Percentiles rank a stretch among this genome's conserved stretches.
These are phyloP conservation scores for Aphanomyces stellatus DNA, from an alignment of 352 stramenopile species.

Conservation along the genomic window DNA sequence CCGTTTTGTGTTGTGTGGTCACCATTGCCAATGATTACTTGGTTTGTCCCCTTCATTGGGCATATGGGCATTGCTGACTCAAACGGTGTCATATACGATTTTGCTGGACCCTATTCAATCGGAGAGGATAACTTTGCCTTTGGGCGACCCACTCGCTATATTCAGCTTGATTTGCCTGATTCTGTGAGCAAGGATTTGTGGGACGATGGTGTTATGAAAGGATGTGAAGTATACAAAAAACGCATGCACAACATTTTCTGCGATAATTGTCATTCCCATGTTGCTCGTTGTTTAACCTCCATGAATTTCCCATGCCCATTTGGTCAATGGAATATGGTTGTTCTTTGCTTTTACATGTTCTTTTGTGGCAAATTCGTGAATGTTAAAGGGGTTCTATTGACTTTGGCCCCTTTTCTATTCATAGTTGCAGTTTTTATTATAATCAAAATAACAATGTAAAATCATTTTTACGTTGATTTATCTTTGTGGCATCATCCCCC, in stretches of 20 bases:
- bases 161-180: constrained; percentile 61
- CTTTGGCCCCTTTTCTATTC: constrained; percentile 5
- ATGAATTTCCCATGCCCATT: constrained; percentile 7
- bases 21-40: constrained; percentile 85
- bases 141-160: constrained; percentile 76
- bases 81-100: constrained; percentile 90
- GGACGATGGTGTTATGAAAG: constrained; percentile 84
- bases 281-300: constrained; percentile 37
- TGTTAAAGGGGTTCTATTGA: constrained; percentile 1
- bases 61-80: constrained; percentile 91
- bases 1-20: constrained; percentile 92
- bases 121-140: constrained; percentile 84
- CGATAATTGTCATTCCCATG: constrained; percentile 97
- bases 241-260: constrained; percentile 96
- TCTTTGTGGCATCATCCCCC: constrained; percentile 39
- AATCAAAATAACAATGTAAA: not conserved
- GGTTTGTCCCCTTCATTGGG: constrained; percentile 94
- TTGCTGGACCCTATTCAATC: constrained; percentile 93
- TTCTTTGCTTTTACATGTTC: constrained; percentile 14
- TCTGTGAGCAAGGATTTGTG: constrained; percentile 49
- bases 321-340: constrained; percentile 16
- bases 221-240: constrained; percentile 87
- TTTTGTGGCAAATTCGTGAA: constrained; percentile 17
- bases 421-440: constrained; percentile 1
- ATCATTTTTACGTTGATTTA: not conserved